phyloP scores from a whole-genome alignment of 768 basidiomycete genomes.

The Rhodotorula graminis region DNA sequence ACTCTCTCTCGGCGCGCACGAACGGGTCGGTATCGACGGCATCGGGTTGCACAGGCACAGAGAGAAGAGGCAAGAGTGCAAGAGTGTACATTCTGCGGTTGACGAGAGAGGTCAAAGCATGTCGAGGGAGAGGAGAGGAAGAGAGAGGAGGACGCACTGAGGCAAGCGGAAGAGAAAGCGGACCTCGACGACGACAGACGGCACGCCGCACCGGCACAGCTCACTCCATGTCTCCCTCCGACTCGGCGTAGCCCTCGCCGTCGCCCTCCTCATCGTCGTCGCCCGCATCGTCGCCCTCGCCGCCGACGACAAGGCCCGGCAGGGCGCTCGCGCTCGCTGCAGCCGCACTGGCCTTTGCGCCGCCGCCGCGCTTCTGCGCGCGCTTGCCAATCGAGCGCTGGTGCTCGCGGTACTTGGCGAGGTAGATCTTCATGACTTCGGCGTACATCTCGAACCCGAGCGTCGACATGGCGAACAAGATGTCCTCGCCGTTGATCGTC shows the following conservation, averaged over 20 bases:
- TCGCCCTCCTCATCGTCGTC: background rate
- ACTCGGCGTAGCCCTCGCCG: background rate
- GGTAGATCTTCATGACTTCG: constrained; percentile 83
- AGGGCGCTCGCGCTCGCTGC: background rate
- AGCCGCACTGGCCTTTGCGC: constrained; percentile 17
- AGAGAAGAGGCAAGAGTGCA: too few relatives aligned
- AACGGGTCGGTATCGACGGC: too few relatives aligned
- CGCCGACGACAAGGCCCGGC: background rate
- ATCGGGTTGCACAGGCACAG: too few relatives aligned
- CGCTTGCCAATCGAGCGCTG: constrained; percentile 36
- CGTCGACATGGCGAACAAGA: constrained; percentile 84
- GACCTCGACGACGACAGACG: background rate
- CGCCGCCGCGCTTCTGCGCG: constrained; percentile 25
- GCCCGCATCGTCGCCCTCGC: background rate
- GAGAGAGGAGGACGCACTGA: background rate
- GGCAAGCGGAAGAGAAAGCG: background rate
- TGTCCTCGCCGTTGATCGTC: constrained; percentile 96
- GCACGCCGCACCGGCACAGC: background rate
- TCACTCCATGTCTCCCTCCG: background rate
- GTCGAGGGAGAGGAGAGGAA: too few relatives aligned
- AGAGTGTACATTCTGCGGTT: too few relatives aligned
- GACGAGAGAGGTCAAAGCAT: too few relatives aligned
- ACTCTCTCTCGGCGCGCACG: too few relatives aligned
- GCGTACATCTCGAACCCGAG: constrained; percentile 91
- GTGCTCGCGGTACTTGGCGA: constrained; percentile 58